These are phyloP conservation scores for Acer negundo DNA, from an alignment of 345 rosid species.

Conservation along the genomic window DNA sequence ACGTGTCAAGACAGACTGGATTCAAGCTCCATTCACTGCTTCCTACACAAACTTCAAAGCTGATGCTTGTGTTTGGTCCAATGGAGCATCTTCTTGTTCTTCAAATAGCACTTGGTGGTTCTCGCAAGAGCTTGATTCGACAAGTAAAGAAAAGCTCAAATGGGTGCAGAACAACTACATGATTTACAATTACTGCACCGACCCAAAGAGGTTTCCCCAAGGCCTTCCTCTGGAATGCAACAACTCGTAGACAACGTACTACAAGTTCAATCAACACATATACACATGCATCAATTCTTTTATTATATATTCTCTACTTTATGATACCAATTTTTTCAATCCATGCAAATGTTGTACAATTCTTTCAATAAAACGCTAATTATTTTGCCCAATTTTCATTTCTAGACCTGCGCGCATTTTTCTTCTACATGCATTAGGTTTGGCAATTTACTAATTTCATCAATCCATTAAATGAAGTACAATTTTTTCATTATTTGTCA, in stretches of 20 bases:
- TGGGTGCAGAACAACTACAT: conserved; percentile 66
- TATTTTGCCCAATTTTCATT: neutral
- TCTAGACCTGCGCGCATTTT: neutral
- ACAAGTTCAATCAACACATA: neutral
- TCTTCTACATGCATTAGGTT: too few relatives aligned
- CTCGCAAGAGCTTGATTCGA: conserved; percentile 35
- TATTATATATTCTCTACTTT: neutral
- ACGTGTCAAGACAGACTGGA: conserved; percentile 64
- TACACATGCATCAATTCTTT: neutral
- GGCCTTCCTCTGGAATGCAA: conserved; percentile 54
- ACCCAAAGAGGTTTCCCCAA: conserved; percentile 50
- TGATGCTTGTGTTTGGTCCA: conserved; percentile 47
- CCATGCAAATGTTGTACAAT: neutral
- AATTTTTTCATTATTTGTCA: too few relatives aligned
- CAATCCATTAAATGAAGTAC: neutral
- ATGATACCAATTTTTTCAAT: neutral
- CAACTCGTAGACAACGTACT: neutral
- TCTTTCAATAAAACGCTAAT: neutral
- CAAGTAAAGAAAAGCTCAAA: conserved; percentile 32
- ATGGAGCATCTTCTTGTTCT: conserved; percentile 43
- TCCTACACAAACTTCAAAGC: conserved; percentile 53
- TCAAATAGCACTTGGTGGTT: conserved; percentile 28
- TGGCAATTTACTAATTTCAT: too few relatives aligned
- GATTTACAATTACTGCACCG: conserved; percentile 70
- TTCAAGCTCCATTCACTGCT: conserved; percentile 62